Evolutionary conservation across 1,139 yeast species (phyloP).

Genomic region (Groenewaldozyma sp.): DNA sequence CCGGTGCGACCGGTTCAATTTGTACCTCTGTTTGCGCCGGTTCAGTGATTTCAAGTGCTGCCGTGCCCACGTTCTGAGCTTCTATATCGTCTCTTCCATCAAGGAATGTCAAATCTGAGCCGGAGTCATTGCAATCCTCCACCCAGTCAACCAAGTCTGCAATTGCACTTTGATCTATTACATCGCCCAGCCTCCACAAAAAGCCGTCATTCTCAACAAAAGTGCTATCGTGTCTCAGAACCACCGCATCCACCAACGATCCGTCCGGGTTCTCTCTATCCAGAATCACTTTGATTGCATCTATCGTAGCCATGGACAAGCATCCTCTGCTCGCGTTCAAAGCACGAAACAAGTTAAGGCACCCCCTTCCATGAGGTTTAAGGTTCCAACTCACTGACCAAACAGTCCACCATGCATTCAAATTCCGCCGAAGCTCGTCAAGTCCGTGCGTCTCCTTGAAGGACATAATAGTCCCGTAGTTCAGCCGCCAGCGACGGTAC

Average conservation of each 20-base stretch:
- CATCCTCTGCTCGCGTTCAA: slow-evolving; percentile 18
- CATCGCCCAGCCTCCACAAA: slow-evolving; percentile 17
- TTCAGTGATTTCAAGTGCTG: neutral
- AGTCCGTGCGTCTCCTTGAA: slow-evolving; percentile 10
- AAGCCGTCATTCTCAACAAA: slow-evolving; percentile 20
- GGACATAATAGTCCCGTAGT: slow-evolving; percentile 18
- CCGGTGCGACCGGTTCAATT: too few species aligned
- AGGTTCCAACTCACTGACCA: slow-evolving; percentile 24
- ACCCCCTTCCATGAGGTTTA: slow-evolving; percentile 17
- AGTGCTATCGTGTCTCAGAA: slow-evolving; percentile 13
- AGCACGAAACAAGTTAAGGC: slow-evolving; percentile 15
- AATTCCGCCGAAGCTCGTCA: slow-evolving; percentile 12
- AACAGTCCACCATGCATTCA: slow-evolving; percentile 25
- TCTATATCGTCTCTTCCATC: slow-evolving; percentile 20
- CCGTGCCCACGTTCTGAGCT: neutral
- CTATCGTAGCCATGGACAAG: slow-evolving; percentile 17
- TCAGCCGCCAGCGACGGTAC: slow-evolving; percentile 23
- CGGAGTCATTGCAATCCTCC: slow-evolving; percentile 19
- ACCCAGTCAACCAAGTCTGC: slow-evolving; percentile 23
- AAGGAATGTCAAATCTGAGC: slow-evolving; percentile 17
- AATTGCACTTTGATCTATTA: slow-evolving; percentile 12
- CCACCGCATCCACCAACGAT: slow-evolving; percentile 16
- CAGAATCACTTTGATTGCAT: slow-evolving; percentile 19
- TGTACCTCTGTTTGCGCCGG: too few species aligned
- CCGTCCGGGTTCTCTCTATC: slow-evolving; percentile 12